Conservation (phyloP, 2,329 filamentous ascomycete species). For the Colletotrichum endophyticum region DNA sequence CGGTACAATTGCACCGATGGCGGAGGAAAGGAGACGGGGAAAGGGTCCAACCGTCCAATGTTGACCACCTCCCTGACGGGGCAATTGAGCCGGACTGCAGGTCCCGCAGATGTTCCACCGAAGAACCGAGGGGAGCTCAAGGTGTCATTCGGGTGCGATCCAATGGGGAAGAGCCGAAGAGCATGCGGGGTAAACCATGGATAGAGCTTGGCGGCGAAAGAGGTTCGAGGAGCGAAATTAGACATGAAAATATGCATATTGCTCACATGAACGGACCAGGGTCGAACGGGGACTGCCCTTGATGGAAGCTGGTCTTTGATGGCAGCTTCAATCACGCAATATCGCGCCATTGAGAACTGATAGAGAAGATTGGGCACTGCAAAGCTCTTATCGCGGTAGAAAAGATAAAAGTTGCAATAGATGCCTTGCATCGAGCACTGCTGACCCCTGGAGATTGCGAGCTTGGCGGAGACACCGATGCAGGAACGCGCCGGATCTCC, state of each 20-base stretch:
- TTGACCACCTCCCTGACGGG: constrained; percentile 6
- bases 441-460: background rate
- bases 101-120: constrained; percentile 13
- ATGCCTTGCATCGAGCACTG: background rate
- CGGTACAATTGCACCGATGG: constrained; percentile 13
- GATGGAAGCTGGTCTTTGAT: background rate
- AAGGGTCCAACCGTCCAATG: background rate
- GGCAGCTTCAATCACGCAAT: constrained; percentile 5
- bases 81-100: constrained; percentile 14
- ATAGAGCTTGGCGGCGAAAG: background rate
- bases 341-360: background rate
- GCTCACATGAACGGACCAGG: background rate
- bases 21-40: background rate
- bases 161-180: constrained; percentile 4
- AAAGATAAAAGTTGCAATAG: background rate
- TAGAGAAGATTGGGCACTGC: background rate
- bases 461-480: background rate
- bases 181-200: constrained; percentile 3
- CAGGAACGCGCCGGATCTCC: background rate
- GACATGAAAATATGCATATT: background rate
- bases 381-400: background rate
- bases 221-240: constrained; percentile 9
- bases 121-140: background rate
- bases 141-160: background rate
- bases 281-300: background rate